These are phyloP conservation scores for Thelonectria discophora DNA, from an alignment of 2,329 filamentous ascomycete species.

Conservation along the genomic window DNA sequence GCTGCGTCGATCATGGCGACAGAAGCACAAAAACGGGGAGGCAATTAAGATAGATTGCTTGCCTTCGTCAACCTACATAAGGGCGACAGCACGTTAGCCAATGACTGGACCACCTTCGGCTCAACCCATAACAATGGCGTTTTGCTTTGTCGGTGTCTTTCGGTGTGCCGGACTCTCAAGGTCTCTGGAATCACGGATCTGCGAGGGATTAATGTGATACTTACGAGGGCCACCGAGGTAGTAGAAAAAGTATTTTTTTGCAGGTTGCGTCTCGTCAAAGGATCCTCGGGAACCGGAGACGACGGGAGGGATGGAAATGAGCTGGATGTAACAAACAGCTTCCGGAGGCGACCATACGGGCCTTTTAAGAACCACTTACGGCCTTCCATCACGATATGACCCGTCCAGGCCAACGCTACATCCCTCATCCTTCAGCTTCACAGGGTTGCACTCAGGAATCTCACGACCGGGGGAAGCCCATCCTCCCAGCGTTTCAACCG, in stretches of 20 bases:
- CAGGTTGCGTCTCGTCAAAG: neutral
- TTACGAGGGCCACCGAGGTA: neutral
- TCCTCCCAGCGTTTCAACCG: neutral
- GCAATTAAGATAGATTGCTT: neutral
- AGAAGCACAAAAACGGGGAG: neutral
- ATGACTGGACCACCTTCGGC: no score
- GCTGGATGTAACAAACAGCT: neutral
- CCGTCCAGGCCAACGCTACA: neutral
- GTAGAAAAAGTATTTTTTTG: neutral
- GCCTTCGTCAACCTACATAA: neutral
- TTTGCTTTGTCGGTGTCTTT: neutral
- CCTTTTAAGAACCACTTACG: neutral
- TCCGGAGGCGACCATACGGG: neutral
- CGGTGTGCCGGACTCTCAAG: neutral
- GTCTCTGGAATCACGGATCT: neutral
- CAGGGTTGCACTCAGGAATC: neutral
- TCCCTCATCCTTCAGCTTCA: neutral
- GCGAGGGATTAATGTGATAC: neutral
- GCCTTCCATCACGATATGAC: neutral
- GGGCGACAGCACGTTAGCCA: neutral
- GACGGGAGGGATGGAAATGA: neutral
- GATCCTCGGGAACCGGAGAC: neutral
- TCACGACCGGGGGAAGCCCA: neutral
- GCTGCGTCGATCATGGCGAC: constrained; percentile 28
- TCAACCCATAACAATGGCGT: neutral